phyloP scores from a whole-genome alignment of 2,329 filamentous ascomycete species.

The Monosporascus sp. region DNA sequence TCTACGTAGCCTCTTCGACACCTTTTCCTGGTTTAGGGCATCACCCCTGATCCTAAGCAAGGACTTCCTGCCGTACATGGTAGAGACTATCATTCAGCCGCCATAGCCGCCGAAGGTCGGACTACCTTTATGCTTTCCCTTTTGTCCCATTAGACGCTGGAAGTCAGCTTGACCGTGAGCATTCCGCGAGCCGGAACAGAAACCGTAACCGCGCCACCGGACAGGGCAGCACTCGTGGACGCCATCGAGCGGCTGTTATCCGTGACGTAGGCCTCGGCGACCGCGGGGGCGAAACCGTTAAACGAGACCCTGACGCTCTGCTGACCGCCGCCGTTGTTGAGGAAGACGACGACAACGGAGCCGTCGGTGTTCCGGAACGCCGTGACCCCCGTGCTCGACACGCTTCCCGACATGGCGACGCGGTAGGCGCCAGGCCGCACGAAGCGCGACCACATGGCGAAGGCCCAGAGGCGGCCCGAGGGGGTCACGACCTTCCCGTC shows the following conservation, averaged over 20 bases:
- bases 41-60: too few species aligned
- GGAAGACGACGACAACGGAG: constrained; percentile 17
- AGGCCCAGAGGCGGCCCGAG: constrained; percentile 19
- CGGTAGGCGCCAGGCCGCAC: constrained; percentile 18
- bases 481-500: constrained; percentile 16
- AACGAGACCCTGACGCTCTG: constrained; percentile 12
- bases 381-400: constrained; percentile 12
- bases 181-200: constrained; percentile 12
- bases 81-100: too few species aligned
- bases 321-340: constrained; percentile 14
- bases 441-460: constrained; percentile 20
- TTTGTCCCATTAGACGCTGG: neutral
- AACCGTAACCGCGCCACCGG: constrained; percentile 7
- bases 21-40: too few species aligned
- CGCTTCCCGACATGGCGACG: constrained; percentile 13
- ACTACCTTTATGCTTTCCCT: too few species aligned
- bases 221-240: constrained; percentile 1
- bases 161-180: constrained; percentile 13
- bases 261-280: constrained; percentile 11
- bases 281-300: constrained; percentile 6
- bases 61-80: too few species aligned
- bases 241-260: constrained; percentile 15
- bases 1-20: too few species aligned
- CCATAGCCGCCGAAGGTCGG: too few species aligned
- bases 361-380: constrained; percentile 18